Conservation (phyloP, 2,329 filamentous ascomycete species). For the Stachybotrys chartarum region DNA sequence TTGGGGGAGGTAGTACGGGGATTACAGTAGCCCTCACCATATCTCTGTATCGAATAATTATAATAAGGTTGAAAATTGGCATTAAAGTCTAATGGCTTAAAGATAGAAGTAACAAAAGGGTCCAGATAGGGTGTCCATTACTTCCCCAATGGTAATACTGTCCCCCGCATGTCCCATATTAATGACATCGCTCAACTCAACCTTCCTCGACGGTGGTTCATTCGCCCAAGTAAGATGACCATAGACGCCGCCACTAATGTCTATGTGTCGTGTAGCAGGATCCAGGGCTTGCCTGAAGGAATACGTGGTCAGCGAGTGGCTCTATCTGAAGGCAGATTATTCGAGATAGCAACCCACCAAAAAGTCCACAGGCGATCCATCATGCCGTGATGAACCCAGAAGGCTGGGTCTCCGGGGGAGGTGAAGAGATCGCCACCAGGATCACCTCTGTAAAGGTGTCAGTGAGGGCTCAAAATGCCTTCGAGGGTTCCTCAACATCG, state of each 20-base stretch:
- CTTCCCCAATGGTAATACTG: constrained; percentile 16
- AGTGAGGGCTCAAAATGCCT: background rate
- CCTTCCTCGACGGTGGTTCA: constrained; percentile 13
- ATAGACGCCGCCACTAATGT: constrained; percentile 16
- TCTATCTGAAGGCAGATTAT: background rate
- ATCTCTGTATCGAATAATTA: too few species aligned
- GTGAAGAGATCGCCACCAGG: constrained; percentile 23
- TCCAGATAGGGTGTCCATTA: constrained; percentile 19
- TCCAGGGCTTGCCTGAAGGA: constrained; percentile 11
- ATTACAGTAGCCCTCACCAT: too few species aligned
- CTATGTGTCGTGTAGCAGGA: constrained; percentile 10
- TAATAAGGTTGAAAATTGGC: too few species aligned
- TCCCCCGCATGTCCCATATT: constrained; percentile 20
- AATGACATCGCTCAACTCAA: constrained; percentile 15
- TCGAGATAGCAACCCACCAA: constrained; percentile 8
- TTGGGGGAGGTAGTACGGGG: too few species aligned
- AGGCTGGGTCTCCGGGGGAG: constrained; percentile 20
- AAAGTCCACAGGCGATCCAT: constrained; percentile 19
- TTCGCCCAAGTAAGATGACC: constrained; percentile 22
- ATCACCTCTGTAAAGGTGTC: constrained; percentile 15
- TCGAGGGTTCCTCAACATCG: background rate
- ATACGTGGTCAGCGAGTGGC: background rate
- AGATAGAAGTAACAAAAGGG: constrained; percentile 22
- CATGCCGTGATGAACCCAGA: constrained; percentile 18
- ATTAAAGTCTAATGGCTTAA: constrained; percentile 1